Conservation (phyloP, 2,329 filamentous ascomycete genomes). For the Fusarium redolens region DNA sequence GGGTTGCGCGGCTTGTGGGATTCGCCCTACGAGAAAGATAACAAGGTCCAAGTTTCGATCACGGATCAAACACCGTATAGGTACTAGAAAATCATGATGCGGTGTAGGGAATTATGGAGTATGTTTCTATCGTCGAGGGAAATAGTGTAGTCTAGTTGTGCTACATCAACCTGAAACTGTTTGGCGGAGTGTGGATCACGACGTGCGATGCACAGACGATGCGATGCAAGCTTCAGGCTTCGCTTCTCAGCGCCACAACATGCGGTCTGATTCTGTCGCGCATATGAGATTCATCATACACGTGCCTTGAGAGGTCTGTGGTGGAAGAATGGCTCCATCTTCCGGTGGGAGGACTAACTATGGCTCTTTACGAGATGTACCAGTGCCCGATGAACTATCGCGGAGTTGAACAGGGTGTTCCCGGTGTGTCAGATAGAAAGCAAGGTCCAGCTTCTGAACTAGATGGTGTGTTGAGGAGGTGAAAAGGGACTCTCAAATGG, state of each 20-base stretch:
- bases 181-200: constrained; percentile 31
- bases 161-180: constrained; percentile 36
- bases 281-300: constrained; percentile 15
- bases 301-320: constrained; percentile 22
- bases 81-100: constrained; percentile 19
- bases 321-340: constrained; percentile 31
- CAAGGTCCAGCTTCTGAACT: constrained; percentile 1
- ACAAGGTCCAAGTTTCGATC: background rate
- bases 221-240: constrained; percentile 27
- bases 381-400: background rate
- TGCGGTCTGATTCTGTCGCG: constrained; percentile 13
- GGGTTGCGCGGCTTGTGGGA: background rate
- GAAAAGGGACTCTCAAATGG: background rate
- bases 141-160: constrained; percentile 17
- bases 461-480: background rate
- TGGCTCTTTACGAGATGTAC: constrained; percentile 17
- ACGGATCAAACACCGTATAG: constrained; percentile 7
- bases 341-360: constrained; percentile 22
- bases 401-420: constrained; percentile 19
- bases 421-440: constrained; percentile 11
- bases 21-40: constrained; percentile 4
- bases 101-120: constrained; percentile 25
- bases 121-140: constrained; percentile 14
- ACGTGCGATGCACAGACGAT: constrained; percentile 35
- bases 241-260: constrained; percentile 29